Base-by-base conservation (phyloP, 306 rosid species). In the Inga laurina region DNA sequence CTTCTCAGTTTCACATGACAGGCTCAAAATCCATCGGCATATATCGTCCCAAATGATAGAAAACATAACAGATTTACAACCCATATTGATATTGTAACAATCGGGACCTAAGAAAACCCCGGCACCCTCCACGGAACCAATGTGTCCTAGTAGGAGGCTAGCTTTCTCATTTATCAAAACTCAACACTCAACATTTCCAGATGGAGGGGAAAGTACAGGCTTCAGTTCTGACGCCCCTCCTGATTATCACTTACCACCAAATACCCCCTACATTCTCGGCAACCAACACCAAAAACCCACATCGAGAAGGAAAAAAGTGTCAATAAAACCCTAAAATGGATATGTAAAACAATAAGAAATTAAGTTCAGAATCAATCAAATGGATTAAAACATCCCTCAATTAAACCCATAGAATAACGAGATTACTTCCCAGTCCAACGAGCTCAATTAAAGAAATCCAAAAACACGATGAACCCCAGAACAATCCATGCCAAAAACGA, bases 261-360 rank as follows among this genome's bases (percentile, higher is more conserved):
- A 82, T 77, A 79, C 81, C 49, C 80, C 43, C 80, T 59, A 41
- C 80, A 57, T 37, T 76, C 22, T 65, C 48, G n/a, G 37, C 75
- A 82, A 68, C 46, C 82, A 51, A 51, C 83, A 80, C 85, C 79
- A 71, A 78, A 86, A 87, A 76, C 89, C 90, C 92, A 82, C 73
- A 78, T 77, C 46, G 43, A 41, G 75, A 27, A 30, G 59, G 30
- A 8, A 57, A 9, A 67, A 83, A 54, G 49, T 41, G 86, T 16
- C 71, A 79, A 77, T 21, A 90, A 94, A 91, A 92, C 87, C 90
- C 85, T 79, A 75, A 83, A 81, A 84, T 44, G 44, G 24, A 64
- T 19, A 78, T 70, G 7, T 35, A 56, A 48, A 24, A 49, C 39
- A 44, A 35, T 2, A 8, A 75, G 46, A 75, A 84, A 78, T 67